Evolutionary conservation across 805 yeast genomes (phyloP), one percentile per base, ranked within the genome.

Genomic region (Metschnikowia noctiluminum): DNA sequence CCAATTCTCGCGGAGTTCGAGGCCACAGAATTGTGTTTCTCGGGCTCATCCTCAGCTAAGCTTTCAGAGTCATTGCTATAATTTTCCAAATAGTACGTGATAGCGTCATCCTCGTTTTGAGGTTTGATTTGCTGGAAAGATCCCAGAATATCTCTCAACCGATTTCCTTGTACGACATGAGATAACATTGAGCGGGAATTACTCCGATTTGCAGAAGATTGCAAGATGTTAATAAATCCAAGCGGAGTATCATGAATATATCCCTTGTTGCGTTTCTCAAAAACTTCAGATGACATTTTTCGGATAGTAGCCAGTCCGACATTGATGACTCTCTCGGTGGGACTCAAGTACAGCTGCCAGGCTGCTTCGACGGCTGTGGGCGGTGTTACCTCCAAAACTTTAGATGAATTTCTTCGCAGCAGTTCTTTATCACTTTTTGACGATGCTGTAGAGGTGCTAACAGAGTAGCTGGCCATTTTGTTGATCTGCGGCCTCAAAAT

Each of bases 251-350:
- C 86, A 39, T 78, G 80, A 21, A 85, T 59, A 53, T 72, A 67
- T 0, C 88, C 88, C 54, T 71, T 77, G 50, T 75, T 73, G 50
- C 74, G 82, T 62, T 71, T 80, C 52, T 84, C 89, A 53, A 86
- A 75, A 0, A 51, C 41, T 6, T 77, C 82, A 0, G 81, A 77
- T 2, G 69, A 60, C 8, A 76, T 68, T 43, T 70, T 65, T 6
- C 71, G 64, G 1, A 79, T 77, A 35, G 70, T 50, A 7, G 54
- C 61, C 48, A 41, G 52, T 2, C 61, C 61, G 21, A 57, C 58
- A 34, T 56, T 49, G 7, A 55, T 47, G 9, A 85, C 74, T 48
- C 89, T 70, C 58, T 86, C 94, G 43, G 82, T 82, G 1, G 73
- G 65, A 57, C 77, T 79, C 52, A 86, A 64, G 57, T 69, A 82